Evolutionary conservation across 2,329 filamentous ascomycete genomes (phyloP).

Genomic region (Colletotrichum sp.): DNA sequence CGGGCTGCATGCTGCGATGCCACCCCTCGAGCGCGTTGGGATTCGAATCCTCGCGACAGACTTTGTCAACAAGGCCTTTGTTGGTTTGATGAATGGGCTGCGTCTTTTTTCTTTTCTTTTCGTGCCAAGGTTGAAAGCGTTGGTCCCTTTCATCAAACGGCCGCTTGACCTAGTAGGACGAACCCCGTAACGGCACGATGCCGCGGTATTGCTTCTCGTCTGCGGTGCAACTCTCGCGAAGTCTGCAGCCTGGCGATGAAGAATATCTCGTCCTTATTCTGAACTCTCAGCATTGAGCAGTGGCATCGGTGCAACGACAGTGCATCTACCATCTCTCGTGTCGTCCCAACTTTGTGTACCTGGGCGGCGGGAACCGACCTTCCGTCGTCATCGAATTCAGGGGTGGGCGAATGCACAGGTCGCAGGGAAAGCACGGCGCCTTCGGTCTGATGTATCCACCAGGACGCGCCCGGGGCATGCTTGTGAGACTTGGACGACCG

Average conservation of each 20-base stretch:
- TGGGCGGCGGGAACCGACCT: not conserved
- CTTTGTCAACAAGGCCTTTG: not conserved
- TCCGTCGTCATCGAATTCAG: slow-evolving; percentile 8
- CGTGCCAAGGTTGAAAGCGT: not conserved
- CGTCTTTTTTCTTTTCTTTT: not conserved
- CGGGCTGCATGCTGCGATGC: not conserved
- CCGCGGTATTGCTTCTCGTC: not conserved
- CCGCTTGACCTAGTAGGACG: not conserved
- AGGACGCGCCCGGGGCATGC: not conserved
- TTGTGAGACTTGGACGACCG: slow-evolving; percentile 5
- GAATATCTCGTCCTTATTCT: not conserved
- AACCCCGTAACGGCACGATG: not conserved
- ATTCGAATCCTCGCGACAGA: not conserved
- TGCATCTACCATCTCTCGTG: not conserved
- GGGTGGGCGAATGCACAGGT: not conserved
- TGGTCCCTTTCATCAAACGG: not conserved
- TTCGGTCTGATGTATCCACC: slow-evolving; percentile 2
- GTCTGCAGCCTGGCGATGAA: not conserved
- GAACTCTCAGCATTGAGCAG: not conserved
- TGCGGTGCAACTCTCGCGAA: not conserved
- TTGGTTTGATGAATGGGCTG: not conserved
- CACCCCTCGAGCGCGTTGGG: not conserved
- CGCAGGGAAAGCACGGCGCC: not conserved
- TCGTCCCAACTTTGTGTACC: slow-evolving; percentile 15
- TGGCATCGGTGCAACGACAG: not conserved